phyloP scores from a whole-genome alignment of 441 rosid genomes.

The Erodium moschatum region DNA sequence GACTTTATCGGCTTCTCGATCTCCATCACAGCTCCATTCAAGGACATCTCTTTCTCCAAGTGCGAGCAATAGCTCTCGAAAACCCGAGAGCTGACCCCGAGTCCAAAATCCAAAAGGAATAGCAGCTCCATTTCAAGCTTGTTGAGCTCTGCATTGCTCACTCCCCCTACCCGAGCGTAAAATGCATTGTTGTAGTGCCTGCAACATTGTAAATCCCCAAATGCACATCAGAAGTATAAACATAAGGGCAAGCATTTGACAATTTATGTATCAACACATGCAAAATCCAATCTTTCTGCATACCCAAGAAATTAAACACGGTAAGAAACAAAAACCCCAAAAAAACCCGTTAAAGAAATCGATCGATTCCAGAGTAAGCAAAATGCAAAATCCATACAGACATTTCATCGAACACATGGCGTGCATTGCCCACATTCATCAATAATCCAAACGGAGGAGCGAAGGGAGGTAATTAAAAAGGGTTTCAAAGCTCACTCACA shows the following conservation, averaged over 20 bases:
- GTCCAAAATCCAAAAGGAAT: conserved; percentile 55
- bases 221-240: not conserved
- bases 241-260: too few species aligned
- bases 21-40: conserved; percentile 20
- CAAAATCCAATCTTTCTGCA: not conserved
- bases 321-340: too few species aligned
- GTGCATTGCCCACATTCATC: not conserved
- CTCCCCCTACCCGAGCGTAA: conserved; percentile 67
- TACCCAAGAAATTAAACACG: not conserved
- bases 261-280: too few species aligned
- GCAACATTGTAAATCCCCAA: conserved; percentile 9
- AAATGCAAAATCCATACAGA: too few species aligned
- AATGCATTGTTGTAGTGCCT: conserved; percentile 75
- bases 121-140: conserved; percentile 66
- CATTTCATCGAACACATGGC: too few species aligned
- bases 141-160: conserved; percentile 63
- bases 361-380: too few species aligned
- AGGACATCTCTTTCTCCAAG: conserved; percentile 54
- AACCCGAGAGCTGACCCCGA: conserved; percentile 40
- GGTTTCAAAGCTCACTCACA: conserved; percentile 33
- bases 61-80: conserved; percentile 67
- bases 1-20: conserved; percentile 26
- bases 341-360: too few species aligned
- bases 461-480: not conserved
- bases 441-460: not conserved